Percentiles rank a stretch among this genome's conserved stretches.
These are phyloP conservation scores for Grigorovia jiainica DNA, from an alignment of 805 yeast species.

Conservation along the genomic window DNA sequence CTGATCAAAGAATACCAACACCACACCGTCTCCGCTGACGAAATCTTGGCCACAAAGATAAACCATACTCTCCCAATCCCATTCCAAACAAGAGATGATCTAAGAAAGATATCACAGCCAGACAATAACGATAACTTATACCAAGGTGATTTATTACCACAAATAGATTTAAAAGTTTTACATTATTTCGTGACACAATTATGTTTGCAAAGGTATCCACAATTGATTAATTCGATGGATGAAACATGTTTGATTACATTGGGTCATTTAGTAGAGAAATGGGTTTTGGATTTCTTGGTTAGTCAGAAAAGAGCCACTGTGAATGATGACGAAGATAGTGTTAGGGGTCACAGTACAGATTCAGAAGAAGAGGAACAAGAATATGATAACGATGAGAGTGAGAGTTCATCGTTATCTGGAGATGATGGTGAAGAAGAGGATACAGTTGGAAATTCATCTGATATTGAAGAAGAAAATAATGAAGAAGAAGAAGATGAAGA, in stretches of 20 bases:
- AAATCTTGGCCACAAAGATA: slow-evolving; percentile 21
- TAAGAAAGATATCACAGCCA: slow-evolving; percentile 13
- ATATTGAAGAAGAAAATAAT: background rate
- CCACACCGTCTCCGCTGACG: slow-evolving; percentile 25
- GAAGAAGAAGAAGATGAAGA: background rate
- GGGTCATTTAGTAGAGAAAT: slow-evolving; percentile 30
- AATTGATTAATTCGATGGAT: slow-evolving; percentile 23
- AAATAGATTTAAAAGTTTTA: slow-evolving; percentile 27
- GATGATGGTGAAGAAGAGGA: background rate
- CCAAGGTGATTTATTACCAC: slow-evolving; percentile 22
- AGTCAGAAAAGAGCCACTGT: slow-evolving; percentile 1
- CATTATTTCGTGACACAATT: slow-evolving; percentile 31
- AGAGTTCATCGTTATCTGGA: too few species aligned
- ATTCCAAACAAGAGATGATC: slow-evolving; percentile 23
- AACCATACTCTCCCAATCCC: slow-evolving; percentile 26
- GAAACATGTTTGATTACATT: slow-evolving; percentile 31
- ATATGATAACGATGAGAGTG: slow-evolving; percentile 1
- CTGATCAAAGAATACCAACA: slow-evolving; percentile 17
- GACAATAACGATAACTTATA: slow-evolving; percentile 20
- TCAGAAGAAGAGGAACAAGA: background rate
- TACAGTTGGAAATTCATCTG: background rate
- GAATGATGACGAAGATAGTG: slow-evolving; percentile 3
- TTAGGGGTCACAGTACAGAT: too few species aligned
- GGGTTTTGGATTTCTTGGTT: slow-evolving; percentile 27
- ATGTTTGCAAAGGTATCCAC: slow-evolving; percentile 24